Percentiles rank a stretch among this genome's conserved stretches.
Evolutionary conservation across 176 grass and related monocot genomes (phyloP).

Genomic region (Phoenix roebelenii): DNA sequence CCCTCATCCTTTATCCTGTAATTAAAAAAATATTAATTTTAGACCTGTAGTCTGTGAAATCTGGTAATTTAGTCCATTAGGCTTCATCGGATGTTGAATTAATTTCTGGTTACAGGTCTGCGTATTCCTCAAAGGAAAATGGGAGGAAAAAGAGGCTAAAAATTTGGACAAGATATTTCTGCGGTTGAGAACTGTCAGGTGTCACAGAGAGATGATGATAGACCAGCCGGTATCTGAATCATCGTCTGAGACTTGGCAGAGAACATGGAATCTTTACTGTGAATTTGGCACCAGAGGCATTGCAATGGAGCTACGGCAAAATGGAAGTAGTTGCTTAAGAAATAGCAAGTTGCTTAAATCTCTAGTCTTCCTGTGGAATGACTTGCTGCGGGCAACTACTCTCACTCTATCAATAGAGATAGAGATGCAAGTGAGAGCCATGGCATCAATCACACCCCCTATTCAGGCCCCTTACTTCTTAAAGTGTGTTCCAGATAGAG

Average conservation of each 20-base stretch:
- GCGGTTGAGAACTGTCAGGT: conserved; percentile 44
- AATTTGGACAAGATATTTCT: conserved; percentile 36
- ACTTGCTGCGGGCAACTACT: conserved; percentile 54
- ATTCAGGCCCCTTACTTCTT: conserved; percentile 77
- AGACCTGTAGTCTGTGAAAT: no score
- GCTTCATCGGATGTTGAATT: neutral
- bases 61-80: no score
- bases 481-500: conserved; percentile 83
- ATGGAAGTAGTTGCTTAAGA: conserved; percentile 37
- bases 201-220: conserved; percentile 74
- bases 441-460: conserved; percentile 74
- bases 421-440: conserved; percentile 29
- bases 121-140: conserved; percentile 81
- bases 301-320: conserved; percentile 41
- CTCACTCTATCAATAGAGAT: conserved; percentile 33
- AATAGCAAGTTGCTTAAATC: conserved; percentile 51
- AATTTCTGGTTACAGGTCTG: conserved; percentile 40
- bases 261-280: conserved; percentile 67
- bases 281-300: conserved; percentile 78
- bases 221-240: conserved; percentile 30
- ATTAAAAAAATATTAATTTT: no score
- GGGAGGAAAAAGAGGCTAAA: conserved; percentile 19
- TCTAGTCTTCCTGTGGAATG: conserved; percentile 68
- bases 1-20: no score
- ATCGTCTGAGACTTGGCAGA: conserved; percentile 59